Evolutionary conservation across 306 rosid genomes (phyloP).

Genomic region (Prunus mume): DNA sequence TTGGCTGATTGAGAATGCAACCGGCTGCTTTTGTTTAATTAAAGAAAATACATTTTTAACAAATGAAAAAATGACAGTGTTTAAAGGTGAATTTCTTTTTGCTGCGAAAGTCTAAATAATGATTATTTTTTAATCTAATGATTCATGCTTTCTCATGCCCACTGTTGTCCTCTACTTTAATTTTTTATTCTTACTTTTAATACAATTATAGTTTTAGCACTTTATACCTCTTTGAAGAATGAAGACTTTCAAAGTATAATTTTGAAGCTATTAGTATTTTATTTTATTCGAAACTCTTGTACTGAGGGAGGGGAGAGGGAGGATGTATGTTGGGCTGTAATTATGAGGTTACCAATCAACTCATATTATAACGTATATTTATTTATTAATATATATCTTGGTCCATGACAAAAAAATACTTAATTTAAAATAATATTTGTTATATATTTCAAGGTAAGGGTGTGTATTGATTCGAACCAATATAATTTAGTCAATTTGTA

Average conservation of each 20-base stretch:
- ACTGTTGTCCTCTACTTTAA: constrained; percentile 31
- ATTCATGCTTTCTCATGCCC: constrained; percentile 37
- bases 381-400: too few relatives aligned
- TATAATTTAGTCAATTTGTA: too few relatives aligned
- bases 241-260: constrained; percentile 22
- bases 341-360: too few relatives aligned
- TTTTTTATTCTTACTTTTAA: constrained; percentile 26
- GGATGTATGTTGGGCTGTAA: not conserved
- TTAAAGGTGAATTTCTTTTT: constrained; percentile 41
- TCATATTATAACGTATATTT: too few relatives aligned
- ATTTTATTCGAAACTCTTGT: constrained; percentile 14
- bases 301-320: constrained; percentile 6
- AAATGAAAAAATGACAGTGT: not conserved
- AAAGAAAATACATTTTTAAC: too few relatives aligned
- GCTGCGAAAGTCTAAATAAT: constrained; percentile 29
- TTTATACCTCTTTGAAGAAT: constrained; percentile 38
- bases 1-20: constrained; percentile 18
- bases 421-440: too few relatives aligned
- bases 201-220: constrained; percentile 29
- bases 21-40: constrained; percentile 5
- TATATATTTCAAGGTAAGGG: too few relatives aligned
- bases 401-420: too few relatives aligned
- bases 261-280: constrained; percentile 23
- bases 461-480: too few relatives aligned
- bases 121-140: constrained; percentile 38